These are phyloP conservation scores for Penicillium freii DNA, from an alignment of 2,329 filamentous ascomycete species.

Conservation along the genomic window DNA sequence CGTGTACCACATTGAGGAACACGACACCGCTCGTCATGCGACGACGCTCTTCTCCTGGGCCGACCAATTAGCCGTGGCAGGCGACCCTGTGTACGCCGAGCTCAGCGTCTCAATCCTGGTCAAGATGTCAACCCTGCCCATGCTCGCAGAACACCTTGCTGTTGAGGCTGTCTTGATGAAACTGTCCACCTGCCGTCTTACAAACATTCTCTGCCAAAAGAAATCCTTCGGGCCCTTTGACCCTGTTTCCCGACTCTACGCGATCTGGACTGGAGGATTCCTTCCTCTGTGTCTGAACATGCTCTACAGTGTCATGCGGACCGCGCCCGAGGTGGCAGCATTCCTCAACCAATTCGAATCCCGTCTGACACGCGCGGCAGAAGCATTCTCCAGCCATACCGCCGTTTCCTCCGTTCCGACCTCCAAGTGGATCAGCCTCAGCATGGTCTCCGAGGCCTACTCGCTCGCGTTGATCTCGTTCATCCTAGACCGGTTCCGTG, in stretches of 20 bases:
- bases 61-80: constrained; percentile 71
- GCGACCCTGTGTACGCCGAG: constrained; percentile 89
- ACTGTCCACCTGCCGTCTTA: constrained; percentile 74
- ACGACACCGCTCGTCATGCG: constrained; percentile 73
- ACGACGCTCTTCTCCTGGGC: constrained; percentile 91
- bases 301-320: constrained; percentile 73
- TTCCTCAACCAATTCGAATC: constrained; percentile 88
- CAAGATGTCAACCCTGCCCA: constrained; percentile 76
- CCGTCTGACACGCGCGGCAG: constrained; percentile 69
- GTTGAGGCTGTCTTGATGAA: constrained; percentile 80
- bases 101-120: constrained; percentile 86
- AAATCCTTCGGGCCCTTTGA: constrained; percentile 77
- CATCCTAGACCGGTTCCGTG: constrained; percentile 66
- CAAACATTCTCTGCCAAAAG: constrained; percentile 67
- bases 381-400: constrained; percentile 60
- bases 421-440: constrained; percentile 66
- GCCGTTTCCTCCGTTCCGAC: constrained; percentile 47
- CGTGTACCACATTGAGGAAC: constrained; percentile 63
- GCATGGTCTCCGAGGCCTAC: constrained; percentile 73
- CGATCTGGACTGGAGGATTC: constrained; percentile 85
- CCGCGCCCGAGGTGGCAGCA: constrained; percentile 77
- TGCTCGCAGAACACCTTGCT: constrained; percentile 84
- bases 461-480: constrained; percentile 72
- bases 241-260: constrained; percentile 72
- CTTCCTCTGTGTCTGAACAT: constrained; percentile 87